phyloP scores from a whole-genome alignment of 2,329 filamentous ascomycete genomes.

The Colletotrichum caudatum region DNA sequence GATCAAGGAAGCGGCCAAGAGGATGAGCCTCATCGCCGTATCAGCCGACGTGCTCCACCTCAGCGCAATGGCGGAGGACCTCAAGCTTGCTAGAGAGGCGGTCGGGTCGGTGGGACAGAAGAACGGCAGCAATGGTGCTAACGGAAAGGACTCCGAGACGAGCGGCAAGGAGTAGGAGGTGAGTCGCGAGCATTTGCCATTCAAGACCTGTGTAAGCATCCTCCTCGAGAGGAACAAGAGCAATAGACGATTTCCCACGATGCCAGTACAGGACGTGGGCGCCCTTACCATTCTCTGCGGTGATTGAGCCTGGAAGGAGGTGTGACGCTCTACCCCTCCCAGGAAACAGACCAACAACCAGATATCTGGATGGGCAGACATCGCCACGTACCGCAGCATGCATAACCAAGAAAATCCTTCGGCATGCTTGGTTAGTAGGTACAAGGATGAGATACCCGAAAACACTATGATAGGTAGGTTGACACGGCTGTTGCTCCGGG shows the following conservation, averaged over 20 bases:
- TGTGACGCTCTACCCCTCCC: background rate
- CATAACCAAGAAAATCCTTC: background rate
- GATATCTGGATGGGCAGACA: background rate
- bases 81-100: constrained; percentile 32
- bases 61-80: constrained; percentile 42
- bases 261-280: background rate
- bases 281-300: background rate
- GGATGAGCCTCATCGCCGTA: constrained; percentile 45
- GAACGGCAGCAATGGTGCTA: constrained; percentile 19
- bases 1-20: constrained; percentile 45
- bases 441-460: background rate
- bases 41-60: constrained; percentile 46
- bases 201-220: constrained; percentile 7
- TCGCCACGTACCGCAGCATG: background rate
- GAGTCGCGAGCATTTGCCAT: background rate
- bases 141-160: constrained; percentile 8
- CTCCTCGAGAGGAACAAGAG: background rate
- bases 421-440: background rate
- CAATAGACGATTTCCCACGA: too few relatives aligned
- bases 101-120: constrained; percentile 17
- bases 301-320: background rate
- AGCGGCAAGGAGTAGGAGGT: constrained; percentile 19
- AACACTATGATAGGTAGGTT: background rate
- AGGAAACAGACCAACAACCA: background rate
- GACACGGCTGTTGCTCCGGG: background rate